phyloP scores from a whole-genome alignment of 2,329 filamentous ascomycete genomes.

The Xylaria sp. region DNA sequence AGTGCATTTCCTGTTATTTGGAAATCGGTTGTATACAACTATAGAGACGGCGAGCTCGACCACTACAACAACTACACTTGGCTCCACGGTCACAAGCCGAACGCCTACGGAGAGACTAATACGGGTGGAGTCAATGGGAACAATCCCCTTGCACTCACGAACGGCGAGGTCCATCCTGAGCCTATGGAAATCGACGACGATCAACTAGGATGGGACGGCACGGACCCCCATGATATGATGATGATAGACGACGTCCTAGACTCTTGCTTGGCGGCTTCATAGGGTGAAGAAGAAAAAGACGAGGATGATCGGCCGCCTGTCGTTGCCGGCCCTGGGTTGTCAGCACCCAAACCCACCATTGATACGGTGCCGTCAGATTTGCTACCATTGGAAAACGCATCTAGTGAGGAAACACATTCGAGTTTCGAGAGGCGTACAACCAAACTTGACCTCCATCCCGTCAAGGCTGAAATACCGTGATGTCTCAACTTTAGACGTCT shows the following conservation, averaged over 20 bases:
- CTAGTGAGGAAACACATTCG: too few species aligned
- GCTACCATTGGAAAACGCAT: not conserved
- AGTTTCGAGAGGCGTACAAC: too few species aligned
- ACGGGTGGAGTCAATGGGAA: conserved; percentile 38
- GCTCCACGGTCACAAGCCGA: conserved; percentile 44
- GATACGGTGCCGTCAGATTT: not conserved
- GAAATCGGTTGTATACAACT: conserved; percentile 69
- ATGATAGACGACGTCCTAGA: conserved; percentile 61
- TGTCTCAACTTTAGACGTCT: not conserved
- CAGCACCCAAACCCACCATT: not conserved
- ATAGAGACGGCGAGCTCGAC: conserved; percentile 76
- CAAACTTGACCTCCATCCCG: too few species aligned
- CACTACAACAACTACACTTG: conserved; percentile 64
- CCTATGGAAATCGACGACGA: conserved; percentile 64
- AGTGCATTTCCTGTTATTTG: conserved; percentile 77
- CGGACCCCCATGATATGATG: conserved; percentile 53
- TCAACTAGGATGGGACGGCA: conserved; percentile 62
- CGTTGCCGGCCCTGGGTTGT: not conserved
- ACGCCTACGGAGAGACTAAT: conserved; percentile 34
- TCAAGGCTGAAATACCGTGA: not conserved
- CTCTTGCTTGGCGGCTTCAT: conserved; percentile 52
- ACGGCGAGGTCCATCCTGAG: conserved; percentile 52
- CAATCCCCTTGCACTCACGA: conserved; percentile 44
- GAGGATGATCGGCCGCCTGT: not conserved
- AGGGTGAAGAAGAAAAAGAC: conserved; percentile 30